Evolutionary conservation across 352 stramenopile genomes (phyloP), one percentile per base, ranked within the genome.

Genomic region (Aphanomyces cochlioides): DNA sequence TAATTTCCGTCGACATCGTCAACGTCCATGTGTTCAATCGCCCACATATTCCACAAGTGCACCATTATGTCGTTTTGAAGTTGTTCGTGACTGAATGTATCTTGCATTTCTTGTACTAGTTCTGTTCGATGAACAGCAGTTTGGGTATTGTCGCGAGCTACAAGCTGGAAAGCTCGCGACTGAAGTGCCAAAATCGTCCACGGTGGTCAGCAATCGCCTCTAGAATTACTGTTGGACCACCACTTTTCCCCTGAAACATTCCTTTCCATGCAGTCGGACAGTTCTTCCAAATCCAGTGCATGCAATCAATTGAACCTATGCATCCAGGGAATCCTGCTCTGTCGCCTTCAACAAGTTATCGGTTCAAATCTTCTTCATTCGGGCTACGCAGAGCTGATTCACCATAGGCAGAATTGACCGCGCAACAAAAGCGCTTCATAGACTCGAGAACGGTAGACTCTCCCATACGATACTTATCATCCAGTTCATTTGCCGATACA

Each of bases 171-270:
- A 50, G 63, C 1, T 59, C 72, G 50, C 72, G 73, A 28, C 70
- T 59, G n/a, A 36, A 75, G 34, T 75, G 72, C 65, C 72, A 75
- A 5, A 75, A 64, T 6, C 65, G 57, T 3, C 68, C 17, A 17
- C 66, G 57, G 37, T 73, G 67, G 19, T 74, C 59, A 7, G 69
- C 61, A 4, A 74, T 41, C 28, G 43, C 63, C 47, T 74, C 69
- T 7, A 72, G 56, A 15, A 15, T 48, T 15, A 48, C 43, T 8
- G 8, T 15, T 48, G n/a, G n/a, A n/a, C n/a, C n/a, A n/a, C n/a
- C n/a, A n/a, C 15, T 15, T 15, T 48, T 48, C 15, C 43, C 43
- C 15, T 48, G 43, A 48, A 48, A 48, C 43, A 48, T 48, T 15
- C 43, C 43, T 15, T 48, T 48, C 43, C 43, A 48, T 15, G 8